Evolutionary conservation across 805 yeast species (phyloP).

Genomic region (Candida stauntonica): DNA sequence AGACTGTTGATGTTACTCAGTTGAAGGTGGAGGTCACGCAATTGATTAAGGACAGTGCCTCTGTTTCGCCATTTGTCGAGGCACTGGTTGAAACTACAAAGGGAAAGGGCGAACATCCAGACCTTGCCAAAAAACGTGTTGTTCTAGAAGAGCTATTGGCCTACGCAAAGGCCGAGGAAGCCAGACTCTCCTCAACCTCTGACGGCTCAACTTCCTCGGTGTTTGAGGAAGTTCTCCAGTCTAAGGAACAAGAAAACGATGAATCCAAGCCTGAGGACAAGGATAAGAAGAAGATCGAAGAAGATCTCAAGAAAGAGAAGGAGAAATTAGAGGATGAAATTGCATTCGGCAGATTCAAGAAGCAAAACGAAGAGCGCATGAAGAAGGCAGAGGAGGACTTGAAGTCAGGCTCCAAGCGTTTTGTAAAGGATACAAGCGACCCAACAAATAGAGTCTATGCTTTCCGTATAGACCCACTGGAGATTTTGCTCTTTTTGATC

Average conservation of each 20-base stretch:
- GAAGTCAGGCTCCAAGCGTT: slow-evolving; percentile 16
- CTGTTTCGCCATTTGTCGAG: slow-evolving; percentile 18
- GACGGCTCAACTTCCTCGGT: slow-evolving; percentile 5
- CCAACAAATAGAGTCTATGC: slow-evolving; percentile 30
- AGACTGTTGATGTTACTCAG: slow-evolving; percentile 9
- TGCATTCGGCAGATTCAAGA: slow-evolving; percentile 6
- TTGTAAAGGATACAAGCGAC: slow-evolving; percentile 24
- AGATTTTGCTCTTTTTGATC: slow-evolving; percentile 30
- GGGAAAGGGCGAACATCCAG: slow-evolving; percentile 6
- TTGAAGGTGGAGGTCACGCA: slow-evolving; percentile 11
- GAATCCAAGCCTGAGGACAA: slow-evolving; percentile 2
- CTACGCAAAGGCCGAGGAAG: slow-evolving; percentile 12
- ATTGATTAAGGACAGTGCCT: slow-evolving; percentile 14
- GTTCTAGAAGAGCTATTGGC: slow-evolving; percentile 12
- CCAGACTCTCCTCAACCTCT: not conserved
- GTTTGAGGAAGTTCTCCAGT: slow-evolving; percentile 11
- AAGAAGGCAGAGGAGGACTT: slow-evolving; percentile 19
- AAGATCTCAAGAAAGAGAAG: slow-evolving; percentile 11
- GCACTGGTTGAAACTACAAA: slow-evolving; percentile 11
- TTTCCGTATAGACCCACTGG: slow-evolving; percentile 32
- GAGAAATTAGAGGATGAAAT: slow-evolving; percentile 12
- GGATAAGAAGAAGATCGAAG: slow-evolving; percentile 6
- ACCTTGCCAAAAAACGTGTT: slow-evolving; percentile 8
- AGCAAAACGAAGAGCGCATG: slow-evolving; percentile 17
- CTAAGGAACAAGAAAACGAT: slow-evolving; percentile 6